Evolutionary conservation across 1,284 basidiomycete genomes (phyloP), one percentile per base, ranked within the genome.

Genomic region (Leccinum pachyderme): DNA sequence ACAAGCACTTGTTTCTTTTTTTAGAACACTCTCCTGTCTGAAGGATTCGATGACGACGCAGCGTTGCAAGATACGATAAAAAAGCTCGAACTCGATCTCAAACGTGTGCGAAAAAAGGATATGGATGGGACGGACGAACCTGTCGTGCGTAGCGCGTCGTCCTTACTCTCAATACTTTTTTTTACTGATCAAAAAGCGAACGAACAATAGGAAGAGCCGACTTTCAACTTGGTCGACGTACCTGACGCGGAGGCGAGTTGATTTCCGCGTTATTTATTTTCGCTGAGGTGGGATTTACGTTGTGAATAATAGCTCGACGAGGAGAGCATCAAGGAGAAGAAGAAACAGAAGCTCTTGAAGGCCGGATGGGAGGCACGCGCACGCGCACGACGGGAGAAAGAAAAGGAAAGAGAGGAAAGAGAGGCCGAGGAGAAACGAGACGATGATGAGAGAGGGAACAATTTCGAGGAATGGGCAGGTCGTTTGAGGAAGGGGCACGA

Each of bases 341-440:
- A 89, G 64, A 91, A 89, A 63, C 97, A 99, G 72, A 89, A 87
- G 58, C 78, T 99, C 35, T 79, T 97, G 77, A 99, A 98, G 73
- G 94, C 95, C 0, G 94, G 93, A 0, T 95, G 91, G 73, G 97
- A 99, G 55, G 95, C 96, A 0, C 87, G 97, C 11, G 82, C 87
- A 49, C 86, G 94, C 7, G 83, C 86, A 0, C 86, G 92, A 60
- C 87, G 87, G 33, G 96, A 99, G 71, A 98, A 98, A 63, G 90
- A 93, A 64, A 83, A 84, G 27, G 93, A 93, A 71, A 81, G 79
- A 51, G 87, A 89, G 63, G 85, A 91, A 55, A 82, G 85, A 59
- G 88, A 87, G 49, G 83, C 86, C 8, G 85, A 88, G 58, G 86
- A 88, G 61, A 77, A 80, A 52, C 77, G 78, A 47, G 96, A 98